Base-by-base conservation (phyloP, 2,329 filamentous ascomycete species). In the Penicillium olsonii region DNA sequence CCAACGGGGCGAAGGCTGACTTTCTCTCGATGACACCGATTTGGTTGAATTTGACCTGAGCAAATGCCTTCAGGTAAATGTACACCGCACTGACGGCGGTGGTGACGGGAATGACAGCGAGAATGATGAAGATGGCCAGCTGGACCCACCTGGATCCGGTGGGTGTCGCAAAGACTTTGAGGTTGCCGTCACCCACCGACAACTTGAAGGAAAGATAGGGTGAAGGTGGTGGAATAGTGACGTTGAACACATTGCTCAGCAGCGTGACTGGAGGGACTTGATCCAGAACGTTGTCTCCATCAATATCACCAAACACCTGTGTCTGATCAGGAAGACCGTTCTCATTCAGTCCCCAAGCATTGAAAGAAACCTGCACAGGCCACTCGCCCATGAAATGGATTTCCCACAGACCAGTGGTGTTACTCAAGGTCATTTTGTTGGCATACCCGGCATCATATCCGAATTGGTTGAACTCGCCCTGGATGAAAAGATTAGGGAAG, bases 281-380 rank as follows among this genome's bases (percentile, higher is more conserved):
- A 63, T 87, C 84, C 22, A 86, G 69, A 8, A 86, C 72, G 9
- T 73, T 72, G 61, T 86, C 83, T 20, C 71, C 70, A 59, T 86
- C 81, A 19, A 83, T 75, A 63, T 87, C 84, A 18, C 84, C 84
- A 49, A 78, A 79, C 3, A 84, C 77, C 51, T 73, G 76, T 2
- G 77, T 78, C 52, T 82, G 75, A 65, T 87, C 84, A 0, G 84
- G 83, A 54, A 79, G 69, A 26, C 83, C 82, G 65, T 85, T 78
- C 0, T 78, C 77, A 59, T 86, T 83, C 65, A 85, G 80, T 40
- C 84, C 84, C 84, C 84, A 87, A 7, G 84, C 75, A 56, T 85
- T 87, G 53, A 85, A 68, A 61, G 85, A 82, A 48, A 82, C 78
- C 37, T 77, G 68, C 3, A 79, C 78, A 1, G 84, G 84, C 78